A percentile compares a stretch with the other conserved stretches of the same genome.
phyloP scores from a whole-genome alignment of 2,329 filamentous ascomycete species.

The Fusarium neocosmosporiellum region DNA sequence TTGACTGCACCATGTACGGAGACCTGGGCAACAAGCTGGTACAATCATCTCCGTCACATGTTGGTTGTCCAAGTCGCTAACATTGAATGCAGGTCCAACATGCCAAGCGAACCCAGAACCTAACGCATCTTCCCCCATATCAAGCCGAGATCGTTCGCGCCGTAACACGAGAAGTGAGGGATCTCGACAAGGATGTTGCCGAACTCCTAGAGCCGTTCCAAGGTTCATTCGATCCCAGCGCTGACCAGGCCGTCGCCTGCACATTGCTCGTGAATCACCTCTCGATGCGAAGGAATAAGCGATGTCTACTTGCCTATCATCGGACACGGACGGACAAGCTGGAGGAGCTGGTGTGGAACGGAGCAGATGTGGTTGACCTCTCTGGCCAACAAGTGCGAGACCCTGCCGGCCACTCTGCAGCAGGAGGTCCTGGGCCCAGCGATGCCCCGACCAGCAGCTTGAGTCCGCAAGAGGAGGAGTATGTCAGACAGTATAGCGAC shows the following conservation, averaged over 20 bases:
- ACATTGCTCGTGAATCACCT: conserved; percentile 93
- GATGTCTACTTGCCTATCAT: conserved; percentile 94
- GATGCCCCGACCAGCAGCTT: conserved; percentile 77
- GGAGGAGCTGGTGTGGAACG: conserved; percentile 93
- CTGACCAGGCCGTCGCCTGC: conserved; percentile 86
- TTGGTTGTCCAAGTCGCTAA: conserved; percentile 1
- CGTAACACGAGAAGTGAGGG: conserved; percentile 90
- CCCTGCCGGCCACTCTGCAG: conserved; percentile 44
- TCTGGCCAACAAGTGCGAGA: conserved; percentile 66
- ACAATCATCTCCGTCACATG: conserved; percentile 26
- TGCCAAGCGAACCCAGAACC: conserved; percentile 91
- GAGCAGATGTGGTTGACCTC: conserved; percentile 82
- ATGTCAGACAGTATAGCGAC: conserved; percentile 91
- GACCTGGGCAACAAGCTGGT: conserved; percentile 89
- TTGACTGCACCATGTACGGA: conserved; percentile 75
- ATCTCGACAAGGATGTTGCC: conserved; percentile 87
- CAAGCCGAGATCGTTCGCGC: conserved; percentile 90
- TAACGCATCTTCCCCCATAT: conserved; percentile 88
- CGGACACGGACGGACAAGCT: conserved; percentile 89
- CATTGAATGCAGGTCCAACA: conserved; percentile 78
- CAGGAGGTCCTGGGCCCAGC: conserved; percentile 50
- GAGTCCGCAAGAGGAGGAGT: conserved; percentile 96
- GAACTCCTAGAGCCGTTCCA: conserved; percentile 84
- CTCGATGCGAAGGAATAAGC: conserved; percentile 95
- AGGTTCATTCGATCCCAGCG: conserved; percentile 84